phyloP scores from a whole-genome alignment of 1,139 yeast species.

The Hansenula lynferdii region DNA sequence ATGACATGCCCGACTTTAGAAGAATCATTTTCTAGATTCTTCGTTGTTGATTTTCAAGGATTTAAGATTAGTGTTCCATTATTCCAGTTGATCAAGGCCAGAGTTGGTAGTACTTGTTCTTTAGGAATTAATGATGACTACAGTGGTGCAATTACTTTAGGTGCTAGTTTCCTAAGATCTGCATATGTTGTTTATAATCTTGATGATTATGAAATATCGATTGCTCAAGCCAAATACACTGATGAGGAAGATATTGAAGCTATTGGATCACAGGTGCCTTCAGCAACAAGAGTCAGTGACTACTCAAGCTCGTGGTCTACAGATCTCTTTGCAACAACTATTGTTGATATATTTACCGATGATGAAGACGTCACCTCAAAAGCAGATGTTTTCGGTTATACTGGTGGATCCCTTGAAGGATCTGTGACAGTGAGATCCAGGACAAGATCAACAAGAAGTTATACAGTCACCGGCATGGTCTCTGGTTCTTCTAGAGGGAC shows the following conservation, averaged over 20 bases:
- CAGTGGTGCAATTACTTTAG: conserved; percentile 37
- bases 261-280: conserved; percentile 36
- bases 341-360: conserved; percentile 4
- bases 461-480: no score
- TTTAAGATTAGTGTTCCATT: conserved; percentile 41
- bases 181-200: conserved; percentile 75
- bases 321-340: conserved; percentile 7
- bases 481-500: no score
- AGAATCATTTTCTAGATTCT: background rate
- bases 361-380: conserved; percentile 7
- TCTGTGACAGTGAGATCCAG: no score
- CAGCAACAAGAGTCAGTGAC: conserved; percentile 34
- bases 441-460: no score
- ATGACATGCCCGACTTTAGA: conserved; percentile 25
- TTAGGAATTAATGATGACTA: conserved; percentile 25
- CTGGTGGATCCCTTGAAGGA: background rate
- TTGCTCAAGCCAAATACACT: conserved; percentile 51
- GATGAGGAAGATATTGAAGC: conserved; percentile 26
- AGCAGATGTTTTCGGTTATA: background rate
- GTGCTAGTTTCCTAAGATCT: conserved; percentile 65
- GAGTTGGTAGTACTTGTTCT: conserved; percentile 22
- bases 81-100: conserved; percentile 28
- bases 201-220: conserved; percentile 52
- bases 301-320: conserved; percentile 33
- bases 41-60: conserved; percentile 45